Evolutionary conservation across 179 eudicot species (phyloP).

Genomic region (Sideroxylon spinosum): DNA sequence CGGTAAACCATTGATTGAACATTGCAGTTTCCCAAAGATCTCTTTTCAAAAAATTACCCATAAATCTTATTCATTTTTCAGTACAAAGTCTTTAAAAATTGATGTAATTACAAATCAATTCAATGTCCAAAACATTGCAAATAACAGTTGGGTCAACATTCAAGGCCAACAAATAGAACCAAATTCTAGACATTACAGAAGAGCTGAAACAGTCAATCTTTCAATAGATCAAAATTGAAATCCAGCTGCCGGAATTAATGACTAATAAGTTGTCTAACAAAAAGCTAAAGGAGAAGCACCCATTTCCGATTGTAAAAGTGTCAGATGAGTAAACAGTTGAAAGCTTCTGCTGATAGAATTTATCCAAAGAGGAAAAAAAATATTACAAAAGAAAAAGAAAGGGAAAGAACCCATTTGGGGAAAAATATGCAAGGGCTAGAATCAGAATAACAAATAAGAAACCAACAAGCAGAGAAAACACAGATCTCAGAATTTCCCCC

Average conservation of each 20-base stretch:
- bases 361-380: slow-evolving; percentile 14
- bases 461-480: slow-evolving; percentile 24
- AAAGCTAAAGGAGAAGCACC: slow-evolving; percentile 34
- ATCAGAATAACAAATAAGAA: slow-evolving; percentile 10
- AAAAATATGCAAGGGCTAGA: slow-evolving; percentile 1
- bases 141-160: not conserved
- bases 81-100: not conserved
- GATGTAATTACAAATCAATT: not conserved
- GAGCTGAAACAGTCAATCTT: not conserved
- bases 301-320: slow-evolving; percentile 33
- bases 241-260: not conserved
- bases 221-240: not conserved
- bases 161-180: not conserved
- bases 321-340: slow-evolving; percentile 18
- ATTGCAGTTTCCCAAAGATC: not conserved
- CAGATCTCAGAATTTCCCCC: slow-evolving; percentile 50
- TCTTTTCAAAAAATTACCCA: too few species aligned
- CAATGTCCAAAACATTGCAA: not conserved
- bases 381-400: slow-evolving; percentile 23
- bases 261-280: slow-evolving; percentile 6
- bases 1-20: not conserved
- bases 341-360: not conserved
- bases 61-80: not conserved
- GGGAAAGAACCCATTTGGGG: slow-evolving; percentile 27
- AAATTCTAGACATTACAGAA: slow-evolving; percentile 4